A percentile compares a stretch with the other conserved stretches of the same genome.
Conservation (phyloP, 352 stramenopile species). For the Pythium scleroteichum region DNA sequence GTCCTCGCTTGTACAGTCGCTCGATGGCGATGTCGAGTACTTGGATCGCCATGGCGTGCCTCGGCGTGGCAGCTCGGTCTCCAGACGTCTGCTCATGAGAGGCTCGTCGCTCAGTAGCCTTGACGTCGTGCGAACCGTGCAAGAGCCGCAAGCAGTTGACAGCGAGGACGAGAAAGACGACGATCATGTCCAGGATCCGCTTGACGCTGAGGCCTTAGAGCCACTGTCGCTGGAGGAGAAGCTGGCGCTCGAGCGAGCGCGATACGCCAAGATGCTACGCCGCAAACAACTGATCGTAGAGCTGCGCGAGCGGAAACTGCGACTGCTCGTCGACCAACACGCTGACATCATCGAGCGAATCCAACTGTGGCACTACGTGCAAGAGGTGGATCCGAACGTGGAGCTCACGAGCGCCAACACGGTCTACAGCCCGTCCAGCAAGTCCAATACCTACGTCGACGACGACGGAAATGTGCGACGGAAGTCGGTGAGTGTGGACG, state of each 20-base stretch:
- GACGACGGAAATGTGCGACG: constrained; percentile 37
- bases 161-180: neutral
- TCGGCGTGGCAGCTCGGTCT: constrained; percentile 28
- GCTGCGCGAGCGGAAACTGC: constrained; percentile 29
- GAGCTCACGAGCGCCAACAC: constrained; percentile 38
- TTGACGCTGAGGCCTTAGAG: neutral
- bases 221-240: constrained; percentile 6
- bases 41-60: constrained; percentile 46
- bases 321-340: constrained; percentile 28
- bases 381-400: constrained; percentile 28
- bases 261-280: constrained; percentile 24
- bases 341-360: constrained; percentile 25
- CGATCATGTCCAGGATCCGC: neutral
- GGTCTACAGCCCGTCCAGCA: constrained; percentile 26
- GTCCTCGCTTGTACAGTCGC: constrained; percentile 8
- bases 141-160: neutral
- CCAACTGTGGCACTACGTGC: constrained; percentile 35
- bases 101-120: constrained; percentile 27
- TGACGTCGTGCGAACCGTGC: constrained; percentile 16
- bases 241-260: constrained; percentile 11
- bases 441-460: constrained; percentile 35
- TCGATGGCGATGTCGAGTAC: constrained; percentile 44
- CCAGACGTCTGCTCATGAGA: constrained; percentile 37
- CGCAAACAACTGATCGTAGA: constrained; percentile 28
- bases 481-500: constrained; percentile 16